These are phyloP conservation scores for Lachancea dasiensis DNA, from an alignment of 805 yeast species.

Conservation along the genomic window DNA sequence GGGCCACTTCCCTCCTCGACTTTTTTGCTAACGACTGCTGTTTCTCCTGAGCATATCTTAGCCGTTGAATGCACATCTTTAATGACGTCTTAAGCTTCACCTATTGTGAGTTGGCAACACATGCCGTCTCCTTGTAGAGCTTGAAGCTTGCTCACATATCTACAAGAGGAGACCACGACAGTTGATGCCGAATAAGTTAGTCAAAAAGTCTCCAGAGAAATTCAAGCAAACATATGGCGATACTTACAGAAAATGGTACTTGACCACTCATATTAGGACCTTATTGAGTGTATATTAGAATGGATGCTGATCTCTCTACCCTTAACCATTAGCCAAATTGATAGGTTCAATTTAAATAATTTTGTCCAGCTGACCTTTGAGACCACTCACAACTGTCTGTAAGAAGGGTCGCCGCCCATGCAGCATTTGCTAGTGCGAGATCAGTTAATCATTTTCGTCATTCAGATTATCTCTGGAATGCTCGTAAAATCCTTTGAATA, in stretches of 20 bases:
- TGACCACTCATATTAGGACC: constrained; percentile 9
- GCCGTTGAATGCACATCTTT: constrained; percentile 66
- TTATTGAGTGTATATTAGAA: no score
- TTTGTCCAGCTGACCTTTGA: no score
- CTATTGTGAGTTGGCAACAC: constrained; percentile 1
- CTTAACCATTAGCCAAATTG: no score
- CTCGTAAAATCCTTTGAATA: no score
- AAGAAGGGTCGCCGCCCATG: no score
- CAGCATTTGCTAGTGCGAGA: no score
- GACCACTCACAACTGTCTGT: no score
- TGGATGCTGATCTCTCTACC: no score
- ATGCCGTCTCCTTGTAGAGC: neutral
- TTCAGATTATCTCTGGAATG: no score
- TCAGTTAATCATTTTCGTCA: no score
- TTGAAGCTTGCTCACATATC: no score
- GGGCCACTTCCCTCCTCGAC: constrained; percentile 65
- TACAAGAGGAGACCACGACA: neutral
- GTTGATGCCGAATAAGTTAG: neutral
- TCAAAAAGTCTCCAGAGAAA: neutral
- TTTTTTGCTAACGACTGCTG: constrained; percentile 71
- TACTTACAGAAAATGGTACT: constrained; percentile 21
- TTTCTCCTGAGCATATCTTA: constrained; percentile 67
- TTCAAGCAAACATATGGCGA: neutral
- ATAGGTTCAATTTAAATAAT: no score
- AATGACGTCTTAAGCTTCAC: constrained; percentile 29